Evolutionary conservation across 495 filamentous ascomycete genomes (phyloP).

Genomic region (Aspergillus conjunctus): DNA sequence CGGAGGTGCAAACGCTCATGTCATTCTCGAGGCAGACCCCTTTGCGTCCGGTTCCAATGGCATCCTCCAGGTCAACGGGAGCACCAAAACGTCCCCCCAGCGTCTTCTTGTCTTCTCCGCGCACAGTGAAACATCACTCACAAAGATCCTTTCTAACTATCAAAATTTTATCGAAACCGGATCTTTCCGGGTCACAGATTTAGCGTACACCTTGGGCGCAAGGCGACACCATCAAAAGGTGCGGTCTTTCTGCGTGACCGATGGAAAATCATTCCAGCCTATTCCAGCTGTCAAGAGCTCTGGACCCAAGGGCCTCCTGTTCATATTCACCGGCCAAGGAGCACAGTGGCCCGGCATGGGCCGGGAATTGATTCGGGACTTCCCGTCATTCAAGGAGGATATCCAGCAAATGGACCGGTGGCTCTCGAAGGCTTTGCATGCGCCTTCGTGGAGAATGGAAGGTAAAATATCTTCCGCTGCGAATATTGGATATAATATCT

Average conservation of each 20-base stretch:
- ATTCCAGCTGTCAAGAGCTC: background rate
- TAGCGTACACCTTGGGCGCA: background rate
- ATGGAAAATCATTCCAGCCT: background rate
- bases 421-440: slow-evolving; percentile 27
- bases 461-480: slow-evolving; percentile 27
- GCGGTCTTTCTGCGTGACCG: background rate
- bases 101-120: background rate
- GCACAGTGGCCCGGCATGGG: slow-evolving; percentile 58
- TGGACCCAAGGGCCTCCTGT: background rate
- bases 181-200: background rate
- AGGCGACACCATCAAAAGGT: background rate
- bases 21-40: background rate
- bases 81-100: background rate
- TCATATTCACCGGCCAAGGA: slow-evolving; percentile 64
- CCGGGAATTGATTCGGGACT: background rate
- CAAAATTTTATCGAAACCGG: background rate
- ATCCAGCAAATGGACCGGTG: slow-evolving; percentile 52
- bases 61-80: background rate
- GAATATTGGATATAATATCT: slow-evolving; percentile 10
- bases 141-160: slow-evolving; percentile 21
- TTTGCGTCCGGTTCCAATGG: background rate
- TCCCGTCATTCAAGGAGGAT: background rate
- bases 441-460: slow-evolving; percentile 26
- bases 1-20: slow-evolving; percentile 8
- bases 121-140: slow-evolving; percentile 23